These are phyloP conservation scores for Mucor plumbeus DNA, from an alignment of 371 early-diverging fungal genomes.

Conservation along the genomic window DNA sequence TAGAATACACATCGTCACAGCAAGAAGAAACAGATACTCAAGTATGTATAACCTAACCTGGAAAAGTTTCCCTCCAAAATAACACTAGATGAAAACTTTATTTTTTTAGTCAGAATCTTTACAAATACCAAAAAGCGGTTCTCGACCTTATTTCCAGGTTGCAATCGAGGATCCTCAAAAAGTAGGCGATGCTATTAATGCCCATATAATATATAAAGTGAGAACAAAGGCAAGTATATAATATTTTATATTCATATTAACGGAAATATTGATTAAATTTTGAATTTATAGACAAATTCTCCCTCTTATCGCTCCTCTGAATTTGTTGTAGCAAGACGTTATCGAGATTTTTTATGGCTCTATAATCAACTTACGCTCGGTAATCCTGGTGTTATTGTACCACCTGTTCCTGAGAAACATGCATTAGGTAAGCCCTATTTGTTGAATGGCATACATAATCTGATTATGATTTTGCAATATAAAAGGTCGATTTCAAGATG, in stretches of 20 bases:
- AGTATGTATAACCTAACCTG: conserved; percentile 5
- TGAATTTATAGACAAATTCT: conserved; percentile 67
- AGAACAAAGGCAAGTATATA: conserved; percentile 67
- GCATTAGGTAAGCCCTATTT: conserved; percentile 61
- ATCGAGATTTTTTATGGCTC: conserved; percentile 95
- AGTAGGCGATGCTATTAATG: conserved; percentile 85
- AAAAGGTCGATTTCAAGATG: conserved; percentile 91
- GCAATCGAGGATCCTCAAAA: conserved; percentile 89
- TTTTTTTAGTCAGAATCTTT: conserved; percentile 38
- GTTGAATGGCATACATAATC: not conserved
- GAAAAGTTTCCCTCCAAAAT: no score
- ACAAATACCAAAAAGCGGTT: conserved; percentile 58
- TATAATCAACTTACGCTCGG: conserved; percentile 79
- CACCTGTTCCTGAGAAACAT: conserved; percentile 95
- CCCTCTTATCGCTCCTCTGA: conserved; percentile 77
- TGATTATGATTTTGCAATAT: not conserved
- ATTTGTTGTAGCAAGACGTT: conserved; percentile 84
- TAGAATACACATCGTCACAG: not conserved
- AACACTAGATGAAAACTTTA: no score
- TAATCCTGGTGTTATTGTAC: conserved; percentile 92
- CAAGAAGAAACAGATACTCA: conserved; percentile 25
- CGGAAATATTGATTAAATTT: not conserved
- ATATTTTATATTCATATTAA: not conserved
- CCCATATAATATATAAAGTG: conserved; percentile 90
- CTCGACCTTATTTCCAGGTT: conserved; percentile 75